These are phyloP conservation scores for Coffea humblotiana DNA, from an alignment of 305 asterid genomes.

Conservation along the genomic window DNA sequence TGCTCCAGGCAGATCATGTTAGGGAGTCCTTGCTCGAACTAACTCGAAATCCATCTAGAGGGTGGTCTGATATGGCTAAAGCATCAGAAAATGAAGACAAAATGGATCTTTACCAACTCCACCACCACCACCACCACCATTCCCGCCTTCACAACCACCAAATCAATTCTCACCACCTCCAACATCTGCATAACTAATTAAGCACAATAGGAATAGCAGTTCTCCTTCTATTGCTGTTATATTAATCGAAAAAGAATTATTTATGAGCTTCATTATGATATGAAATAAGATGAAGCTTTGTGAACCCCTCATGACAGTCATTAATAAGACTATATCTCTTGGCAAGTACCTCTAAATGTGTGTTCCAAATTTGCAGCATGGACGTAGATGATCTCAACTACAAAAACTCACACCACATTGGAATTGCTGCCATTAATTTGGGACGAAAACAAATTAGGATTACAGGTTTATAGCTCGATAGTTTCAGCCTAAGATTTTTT, in stretches of 20 bases:
- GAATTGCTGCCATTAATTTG: neutral
- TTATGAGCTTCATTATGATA: neutral
- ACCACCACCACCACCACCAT: conserved; percentile 26
- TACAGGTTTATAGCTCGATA: neutral
- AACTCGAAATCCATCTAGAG: conserved; percentile 55
- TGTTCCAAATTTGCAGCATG: neutral
- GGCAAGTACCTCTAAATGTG: neutral
- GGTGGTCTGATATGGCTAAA: conserved; percentile 34
- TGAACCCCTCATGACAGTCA: too few relatives aligned
- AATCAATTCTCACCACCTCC: conserved; percentile 25
- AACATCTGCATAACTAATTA: conserved; percentile 26
- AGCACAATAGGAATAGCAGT: neutral
- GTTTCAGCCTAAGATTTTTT: neutral
- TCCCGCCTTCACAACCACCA: conserved; percentile 25
- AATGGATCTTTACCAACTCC: conserved; percentile 29
- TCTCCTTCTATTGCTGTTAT: neutral
- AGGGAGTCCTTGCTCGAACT: conserved; percentile 76
- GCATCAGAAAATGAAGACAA: conserved; percentile 22
- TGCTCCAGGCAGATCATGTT: conserved; percentile 67
- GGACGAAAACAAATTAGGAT: neutral
- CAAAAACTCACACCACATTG: neutral
- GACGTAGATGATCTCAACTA: neutral
- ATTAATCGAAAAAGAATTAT: neutral
- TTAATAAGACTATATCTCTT: neutral
- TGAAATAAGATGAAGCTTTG: conserved; percentile 7